These are phyloP conservation scores for Xylaria digitata DNA, from an alignment of 2,329 filamentous ascomycete genomes.

Conservation along the genomic window DNA sequence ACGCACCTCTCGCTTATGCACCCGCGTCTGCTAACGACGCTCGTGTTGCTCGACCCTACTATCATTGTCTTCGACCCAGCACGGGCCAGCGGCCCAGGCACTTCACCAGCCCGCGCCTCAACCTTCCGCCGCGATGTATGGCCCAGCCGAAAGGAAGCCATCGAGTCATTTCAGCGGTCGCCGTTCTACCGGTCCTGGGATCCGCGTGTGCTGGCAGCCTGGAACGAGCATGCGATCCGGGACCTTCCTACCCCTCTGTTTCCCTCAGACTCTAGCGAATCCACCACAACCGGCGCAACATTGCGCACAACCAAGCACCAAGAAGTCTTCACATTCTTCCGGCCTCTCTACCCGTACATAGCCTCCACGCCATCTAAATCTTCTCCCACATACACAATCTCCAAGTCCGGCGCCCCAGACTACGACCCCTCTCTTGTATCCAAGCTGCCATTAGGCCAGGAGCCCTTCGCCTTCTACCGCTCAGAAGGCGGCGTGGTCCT, in stretches of 20 bases:
- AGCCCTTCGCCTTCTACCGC: conserved; percentile 71
- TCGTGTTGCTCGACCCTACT: conserved; percentile 88
- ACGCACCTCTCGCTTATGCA: conserved; percentile 79
- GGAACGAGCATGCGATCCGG: conserved; percentile 80
- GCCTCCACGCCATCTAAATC: conserved; percentile 53
- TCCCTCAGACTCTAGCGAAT: no score
- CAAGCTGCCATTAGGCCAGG: conserved; percentile 46
- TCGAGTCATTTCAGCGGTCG: conserved; percentile 71
- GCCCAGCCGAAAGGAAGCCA: conserved; percentile 79
- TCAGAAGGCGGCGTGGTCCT: conserved; percentile 70
- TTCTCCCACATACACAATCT: conserved; percentile 56
- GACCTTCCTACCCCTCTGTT: conserved; percentile 73
- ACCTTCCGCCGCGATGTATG: conserved; percentile 81
- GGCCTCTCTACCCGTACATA: conserved; percentile 65
- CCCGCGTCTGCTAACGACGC: conserved; percentile 79
- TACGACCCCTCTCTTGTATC: conserved; percentile 55
- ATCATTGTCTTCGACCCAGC: conserved; percentile 65
- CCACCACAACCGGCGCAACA: conserved; percentile 66
- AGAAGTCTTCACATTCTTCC: conserved; percentile 82
- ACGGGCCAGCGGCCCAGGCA: conserved; percentile 51
- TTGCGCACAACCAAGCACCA: conserved; percentile 87
- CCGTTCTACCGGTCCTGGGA: conserved; percentile 89
- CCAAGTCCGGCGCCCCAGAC: conserved; percentile 55
- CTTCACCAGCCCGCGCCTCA: conserved; percentile 68
- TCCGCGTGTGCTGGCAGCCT: conserved; percentile 77